These are phyloP conservation scores for Arachis monticola DNA, from an alignment of 331 rosid genomes.

Conservation along the genomic window DNA sequence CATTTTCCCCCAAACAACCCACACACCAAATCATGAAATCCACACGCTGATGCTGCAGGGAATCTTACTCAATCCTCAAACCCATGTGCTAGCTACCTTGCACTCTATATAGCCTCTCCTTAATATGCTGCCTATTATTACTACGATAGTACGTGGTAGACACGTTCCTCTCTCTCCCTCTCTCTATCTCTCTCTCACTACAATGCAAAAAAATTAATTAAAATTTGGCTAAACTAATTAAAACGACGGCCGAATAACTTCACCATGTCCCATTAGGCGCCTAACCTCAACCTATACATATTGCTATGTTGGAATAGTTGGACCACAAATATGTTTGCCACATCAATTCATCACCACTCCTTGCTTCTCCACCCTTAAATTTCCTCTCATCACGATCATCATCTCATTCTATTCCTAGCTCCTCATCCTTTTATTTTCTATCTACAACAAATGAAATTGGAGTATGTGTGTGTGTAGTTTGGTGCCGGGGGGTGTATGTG, in stretches of 20 bases:
- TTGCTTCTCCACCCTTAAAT: background rate
- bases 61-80: constrained; percentile 39
- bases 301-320: background rate
- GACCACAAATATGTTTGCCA: constrained; percentile 28
- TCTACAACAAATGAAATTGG: constrained; percentile 9
- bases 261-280: constrained; percentile 17
- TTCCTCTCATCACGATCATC: background rate
- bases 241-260: constrained; percentile 32
- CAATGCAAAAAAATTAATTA: background rate
- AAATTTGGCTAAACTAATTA: constrained; percentile 24
- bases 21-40: constrained; percentile 38
- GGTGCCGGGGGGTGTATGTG: background rate
- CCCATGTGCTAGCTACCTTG: constrained; percentile 36
- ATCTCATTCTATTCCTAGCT: background rate
- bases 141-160: constrained; percentile 42
- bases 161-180: constrained; percentile 41
- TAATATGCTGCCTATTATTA: constrained; percentile 24
- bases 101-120: constrained; percentile 25
- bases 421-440: background rate
- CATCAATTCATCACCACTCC: background rate
- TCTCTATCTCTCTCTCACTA: background rate
- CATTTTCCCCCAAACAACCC: background rate
- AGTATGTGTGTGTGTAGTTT: background rate
- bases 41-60: constrained; percentile 30
- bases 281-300: background rate